Evolutionary conservation across 2,329 filamentous ascomycete species (phyloP).

Genomic region (Xylaria sp.): DNA sequence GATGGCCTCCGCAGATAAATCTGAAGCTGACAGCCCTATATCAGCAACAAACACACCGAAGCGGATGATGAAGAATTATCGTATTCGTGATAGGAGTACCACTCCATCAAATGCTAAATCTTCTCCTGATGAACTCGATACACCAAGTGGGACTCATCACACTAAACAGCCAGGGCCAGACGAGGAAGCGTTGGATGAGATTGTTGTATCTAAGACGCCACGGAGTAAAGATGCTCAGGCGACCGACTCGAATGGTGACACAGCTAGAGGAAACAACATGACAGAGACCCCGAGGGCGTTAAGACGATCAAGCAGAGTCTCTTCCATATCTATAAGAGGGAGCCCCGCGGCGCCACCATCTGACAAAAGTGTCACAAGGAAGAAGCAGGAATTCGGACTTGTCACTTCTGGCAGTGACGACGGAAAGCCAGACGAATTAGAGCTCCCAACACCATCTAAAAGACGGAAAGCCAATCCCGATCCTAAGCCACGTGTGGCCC

Average conservation of each 20-base stretch:
- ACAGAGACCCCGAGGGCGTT: not conserved
- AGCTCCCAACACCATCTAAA: conserved; percentile 40
- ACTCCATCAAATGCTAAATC: not conserved
- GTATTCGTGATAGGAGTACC: conserved; percentile 1
- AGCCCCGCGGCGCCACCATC: conserved; percentile 6
- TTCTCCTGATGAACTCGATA: conserved; percentile 33
- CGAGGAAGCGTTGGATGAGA: conserved; percentile 23
- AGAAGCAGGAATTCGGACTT: conserved; percentile 35
- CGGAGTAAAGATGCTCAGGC: conserved; percentile 6
- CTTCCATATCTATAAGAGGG: conserved; percentile 34
- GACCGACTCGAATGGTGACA: not conserved
- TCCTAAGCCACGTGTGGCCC: conserved; percentile 44
- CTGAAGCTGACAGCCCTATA: not conserved
- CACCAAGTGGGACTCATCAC: not conserved
- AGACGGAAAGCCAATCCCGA: conserved; percentile 41
- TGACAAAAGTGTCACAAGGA: conserved; percentile 28
- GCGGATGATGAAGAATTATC: conserved; percentile 8
- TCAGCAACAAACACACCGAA: conserved; percentile 18
- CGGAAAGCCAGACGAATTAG: conserved; percentile 36
- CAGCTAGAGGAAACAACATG: not conserved
- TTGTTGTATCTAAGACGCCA: conserved; percentile 6
- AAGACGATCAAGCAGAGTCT: conserved; percentile 9
- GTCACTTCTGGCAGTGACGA: conserved; percentile 19
- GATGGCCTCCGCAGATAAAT: not conserved
- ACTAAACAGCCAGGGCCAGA: not conserved